phyloP scores from a whole-genome alignment of 306 rosid species.

The Betula pendula region DNA sequence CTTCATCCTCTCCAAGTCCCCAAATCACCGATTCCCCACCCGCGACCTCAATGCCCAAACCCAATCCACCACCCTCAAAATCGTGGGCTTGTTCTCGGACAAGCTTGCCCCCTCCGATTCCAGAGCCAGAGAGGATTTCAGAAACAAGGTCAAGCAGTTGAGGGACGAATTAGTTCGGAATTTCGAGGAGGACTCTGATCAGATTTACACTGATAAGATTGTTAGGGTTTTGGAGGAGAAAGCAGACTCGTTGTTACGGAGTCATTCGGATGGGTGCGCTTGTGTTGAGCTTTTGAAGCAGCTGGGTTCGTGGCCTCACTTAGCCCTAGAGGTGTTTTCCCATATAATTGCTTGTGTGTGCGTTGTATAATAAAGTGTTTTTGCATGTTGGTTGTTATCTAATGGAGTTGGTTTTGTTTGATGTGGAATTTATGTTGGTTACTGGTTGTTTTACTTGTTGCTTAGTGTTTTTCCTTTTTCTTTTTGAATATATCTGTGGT shows the following conservation, averaged over 20 bases:
- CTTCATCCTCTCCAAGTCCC: constrained; percentile 16
- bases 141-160: constrained; percentile 22
- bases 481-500: neutral
- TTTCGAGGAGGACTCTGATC: constrained; percentile 11
- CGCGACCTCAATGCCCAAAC: constrained; percentile 28
- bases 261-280: constrained; percentile 18
- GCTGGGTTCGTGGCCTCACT: constrained; percentile 49
- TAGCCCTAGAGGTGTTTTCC: constrained; percentile 51
- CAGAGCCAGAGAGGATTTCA: constrained; percentile 14
- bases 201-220: constrained; percentile 9
- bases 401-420: neutral
- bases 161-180: constrained; percentile 35
- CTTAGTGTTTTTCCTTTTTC: neutral
- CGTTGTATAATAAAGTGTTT: neutral
- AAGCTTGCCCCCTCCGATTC: neutral
- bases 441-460: neutral
- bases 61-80: neutral
- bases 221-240: constrained; percentile 40
- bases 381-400: neutral
- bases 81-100: constrained; percentile 35
- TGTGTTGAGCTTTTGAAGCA: constrained; percentile 50
- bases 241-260: constrained; percentile 20
- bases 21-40: constrained; percentile 19
- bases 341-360: neutral
- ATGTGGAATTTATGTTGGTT: neutral